A percentile compares a stretch with the other conserved stretches of the same genome.
phyloP scores from a whole-genome alignment of 192 early-diverging fungal species.

The Coemansia biformis region DNA sequence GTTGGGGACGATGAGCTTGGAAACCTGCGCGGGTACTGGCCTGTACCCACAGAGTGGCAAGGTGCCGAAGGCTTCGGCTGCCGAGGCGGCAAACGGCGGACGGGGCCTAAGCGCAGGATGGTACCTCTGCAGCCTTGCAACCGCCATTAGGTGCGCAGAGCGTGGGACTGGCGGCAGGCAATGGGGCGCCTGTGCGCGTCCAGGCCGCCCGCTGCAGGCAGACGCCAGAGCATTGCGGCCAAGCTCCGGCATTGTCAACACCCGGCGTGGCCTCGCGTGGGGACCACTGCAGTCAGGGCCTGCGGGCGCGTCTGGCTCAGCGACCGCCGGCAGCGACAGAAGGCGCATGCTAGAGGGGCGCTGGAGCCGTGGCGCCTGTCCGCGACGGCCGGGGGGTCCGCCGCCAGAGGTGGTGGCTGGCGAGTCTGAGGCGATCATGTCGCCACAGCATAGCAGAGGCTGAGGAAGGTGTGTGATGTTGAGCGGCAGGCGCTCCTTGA shows the following conservation, averaged over 20 bases:
- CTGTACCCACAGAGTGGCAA: slow-evolving; percentile 11
- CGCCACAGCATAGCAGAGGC: slow-evolving; percentile 22
- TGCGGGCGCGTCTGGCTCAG: too few relatives aligned
- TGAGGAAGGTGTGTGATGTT: slow-evolving; percentile 25
- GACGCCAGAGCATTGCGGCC: neutral
- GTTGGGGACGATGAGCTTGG: slow-evolving; percentile 12
- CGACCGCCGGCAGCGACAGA: too few relatives aligned
- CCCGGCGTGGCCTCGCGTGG: slow-evolving; percentile 13
- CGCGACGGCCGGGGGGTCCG: too few relatives aligned
- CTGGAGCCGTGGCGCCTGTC: too few relatives aligned
- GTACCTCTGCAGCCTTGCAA: slow-evolving; percentile 13
- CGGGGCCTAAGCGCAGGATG: slow-evolving; percentile 24
- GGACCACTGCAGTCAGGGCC: neutral
- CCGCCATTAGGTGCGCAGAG: slow-evolving; percentile 12
- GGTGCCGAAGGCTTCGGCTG: neutral
- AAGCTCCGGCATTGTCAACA: slow-evolving; percentile 28
- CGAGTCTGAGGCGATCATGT: slow-evolving; percentile 20
- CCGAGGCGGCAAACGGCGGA: slow-evolving; percentile 9
- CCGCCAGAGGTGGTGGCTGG: neutral
- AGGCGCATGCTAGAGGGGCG: too few relatives aligned
- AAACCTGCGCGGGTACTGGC: slow-evolving; percentile 13
- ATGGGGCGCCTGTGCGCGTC: neutral
- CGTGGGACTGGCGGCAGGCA: neutral
- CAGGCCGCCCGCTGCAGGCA: neutral
- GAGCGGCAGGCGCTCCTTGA: slow-evolving; percentile 35